These are phyloP conservation scores for Podosphaera aphanis DNA, from an alignment of 2,329 filamentous ascomycete species.

Conservation along the genomic window DNA sequence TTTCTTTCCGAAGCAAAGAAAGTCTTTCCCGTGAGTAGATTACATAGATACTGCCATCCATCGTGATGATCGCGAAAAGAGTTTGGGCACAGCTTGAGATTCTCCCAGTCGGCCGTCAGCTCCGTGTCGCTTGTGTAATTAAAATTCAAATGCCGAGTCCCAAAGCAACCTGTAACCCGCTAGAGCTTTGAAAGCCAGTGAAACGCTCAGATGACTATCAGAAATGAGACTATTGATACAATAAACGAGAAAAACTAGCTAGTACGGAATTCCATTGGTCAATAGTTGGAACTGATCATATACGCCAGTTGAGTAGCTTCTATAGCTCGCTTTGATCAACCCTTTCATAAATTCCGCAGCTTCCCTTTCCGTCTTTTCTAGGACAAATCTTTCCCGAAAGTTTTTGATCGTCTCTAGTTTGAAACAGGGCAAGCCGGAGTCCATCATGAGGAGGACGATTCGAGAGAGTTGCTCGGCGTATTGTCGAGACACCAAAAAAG, in stretches of 20 bases:
- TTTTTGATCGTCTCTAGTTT: constrained; percentile 86
- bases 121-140: too few relatives aligned
- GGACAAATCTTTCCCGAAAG: constrained; percentile 76
- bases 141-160: too few relatives aligned
- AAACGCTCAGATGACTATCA: too few relatives aligned
- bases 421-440: constrained; percentile 89
- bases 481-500: constrained; percentile 69
- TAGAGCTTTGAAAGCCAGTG: too few relatives aligned
- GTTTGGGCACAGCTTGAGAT: too few relatives aligned
- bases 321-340: constrained; percentile 71
- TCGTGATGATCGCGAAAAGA: too few relatives aligned
- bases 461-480: constrained; percentile 76
- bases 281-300: constrained; percentile 97
- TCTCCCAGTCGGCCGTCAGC: too few relatives aligned
- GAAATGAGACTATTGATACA: too few relatives aligned
- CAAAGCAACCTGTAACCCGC: too few relatives aligned
- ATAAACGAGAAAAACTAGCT: constrained; percentile 1
- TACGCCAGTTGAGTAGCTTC: constrained; percentile 73
- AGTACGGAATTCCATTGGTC: constrained; percentile 88
- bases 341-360: constrained; percentile 86
- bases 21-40: too few relatives aligned
- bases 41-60: too few relatives aligned
- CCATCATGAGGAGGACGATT: constrained; percentile 85
- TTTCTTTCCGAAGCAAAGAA: too few relatives aligned
- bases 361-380: constrained; percentile 78